phyloP scores from a whole-genome alignment of 352 stramenopile genomes.

The Phytophthora pini region DNA sequence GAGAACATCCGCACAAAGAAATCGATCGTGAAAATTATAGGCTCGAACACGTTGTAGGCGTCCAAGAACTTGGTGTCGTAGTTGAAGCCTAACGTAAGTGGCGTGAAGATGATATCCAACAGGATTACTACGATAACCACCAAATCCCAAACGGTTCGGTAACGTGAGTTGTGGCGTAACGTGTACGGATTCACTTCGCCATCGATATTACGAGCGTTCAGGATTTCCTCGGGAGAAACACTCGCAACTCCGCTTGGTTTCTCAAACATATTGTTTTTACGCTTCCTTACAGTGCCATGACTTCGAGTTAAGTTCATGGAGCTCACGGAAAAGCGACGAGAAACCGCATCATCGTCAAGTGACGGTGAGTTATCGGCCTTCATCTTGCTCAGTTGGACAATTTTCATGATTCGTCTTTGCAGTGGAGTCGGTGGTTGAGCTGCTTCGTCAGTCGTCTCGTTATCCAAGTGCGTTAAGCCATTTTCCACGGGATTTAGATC shows the following conservation, averaged over 20 bases:
- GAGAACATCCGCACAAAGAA: constrained; percentile 72
- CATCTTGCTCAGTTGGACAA: constrained; percentile 25
- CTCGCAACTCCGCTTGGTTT: constrained; percentile 15
- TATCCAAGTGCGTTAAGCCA: background rate
- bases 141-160: constrained; percentile 52
- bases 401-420: constrained; percentile 28
- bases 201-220: constrained; percentile 43
- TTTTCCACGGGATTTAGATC: background rate
- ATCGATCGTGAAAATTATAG: constrained; percentile 53
- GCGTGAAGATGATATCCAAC: constrained; percentile 61
- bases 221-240: constrained; percentile 45
- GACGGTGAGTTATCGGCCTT: constrained; percentile 4
- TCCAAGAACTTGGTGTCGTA: constrained; percentile 36
- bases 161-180: constrained; percentile 55
- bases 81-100: constrained; percentile 65
- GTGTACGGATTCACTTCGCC: constrained; percentile 47
- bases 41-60: constrained; percentile 46
- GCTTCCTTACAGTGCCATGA: constrained; percentile 4
- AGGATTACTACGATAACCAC: constrained; percentile 60
- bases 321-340: constrained; percentile 58
- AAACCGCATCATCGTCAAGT: constrained; percentile 28
- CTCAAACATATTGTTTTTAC: constrained; percentile 39
- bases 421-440: constrained; percentile 5
- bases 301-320: constrained; percentile 36
- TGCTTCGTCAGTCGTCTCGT: background rate